Evolutionary conservation across 257 asterid genomes (phyloP).

Genomic region (Solanum paucissectum): DNA sequence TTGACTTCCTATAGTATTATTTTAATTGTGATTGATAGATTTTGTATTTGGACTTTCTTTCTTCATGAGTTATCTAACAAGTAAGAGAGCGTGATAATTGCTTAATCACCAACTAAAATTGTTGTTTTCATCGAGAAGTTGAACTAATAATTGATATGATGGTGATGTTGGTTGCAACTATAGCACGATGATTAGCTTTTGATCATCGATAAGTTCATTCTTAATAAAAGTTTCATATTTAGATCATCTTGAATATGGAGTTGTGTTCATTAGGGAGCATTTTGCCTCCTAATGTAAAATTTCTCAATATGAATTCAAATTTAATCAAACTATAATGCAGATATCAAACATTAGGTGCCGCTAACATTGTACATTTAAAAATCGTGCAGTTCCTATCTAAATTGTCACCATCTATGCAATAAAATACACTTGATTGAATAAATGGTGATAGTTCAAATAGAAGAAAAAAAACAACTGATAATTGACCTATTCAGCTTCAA

Average conservation of each 20-base stretch:
- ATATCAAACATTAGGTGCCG: not conserved
- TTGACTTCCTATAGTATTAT: not conserved
- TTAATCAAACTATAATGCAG: not conserved
- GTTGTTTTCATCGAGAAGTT: not conserved
- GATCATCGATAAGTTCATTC: not conserved
- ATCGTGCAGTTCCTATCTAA: not conserved
- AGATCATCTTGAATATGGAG: not conserved
- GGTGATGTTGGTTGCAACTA: not conserved
- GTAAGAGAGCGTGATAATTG: not conserved
- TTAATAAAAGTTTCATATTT: not conserved
- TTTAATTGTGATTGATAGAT: too few relatives aligned
- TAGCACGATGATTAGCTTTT: not conserved
- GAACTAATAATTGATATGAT: not conserved
- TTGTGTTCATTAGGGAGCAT: not conserved
- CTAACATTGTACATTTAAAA: not conserved
- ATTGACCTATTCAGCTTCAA: not conserved
- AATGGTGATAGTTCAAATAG: not conserved
- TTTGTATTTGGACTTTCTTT: not conserved
- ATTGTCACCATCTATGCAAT: not conserved
- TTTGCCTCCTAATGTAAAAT: not conserved
- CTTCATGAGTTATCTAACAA: not conserved
- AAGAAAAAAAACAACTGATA: too few relatives aligned
- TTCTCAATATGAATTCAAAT: not conserved
- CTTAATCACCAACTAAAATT: not conserved
- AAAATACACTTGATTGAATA: not conserved